These are phyloP conservation scores for Ceratocystis eucalypticola DNA, from an alignment of 2,329 filamentous ascomycete species.

Conservation along the genomic window DNA sequence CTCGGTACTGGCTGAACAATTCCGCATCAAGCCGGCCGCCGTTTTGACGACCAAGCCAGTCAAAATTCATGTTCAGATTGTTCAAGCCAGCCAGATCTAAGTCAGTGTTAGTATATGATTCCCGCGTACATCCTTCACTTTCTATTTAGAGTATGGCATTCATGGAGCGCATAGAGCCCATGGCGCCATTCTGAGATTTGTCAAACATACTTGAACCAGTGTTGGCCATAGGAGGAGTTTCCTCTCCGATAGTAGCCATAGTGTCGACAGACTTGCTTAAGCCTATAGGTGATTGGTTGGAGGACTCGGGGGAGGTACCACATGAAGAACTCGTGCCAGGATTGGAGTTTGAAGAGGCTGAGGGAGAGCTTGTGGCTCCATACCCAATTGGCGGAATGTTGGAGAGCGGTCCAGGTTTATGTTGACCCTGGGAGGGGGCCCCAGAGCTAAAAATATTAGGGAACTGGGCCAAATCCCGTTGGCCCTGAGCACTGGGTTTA, in stretches of 20 bases:
- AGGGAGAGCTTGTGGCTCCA: conserved; percentile 49
- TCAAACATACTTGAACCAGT: conserved; percentile 14
- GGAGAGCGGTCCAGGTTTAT: neutral
- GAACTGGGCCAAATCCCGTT: conserved; percentile 15
- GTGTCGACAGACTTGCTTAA: conserved; percentile 47
- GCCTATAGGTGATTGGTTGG: conserved; percentile 54
- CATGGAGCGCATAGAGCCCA: neutral
- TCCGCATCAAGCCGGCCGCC: conserved; percentile 81
- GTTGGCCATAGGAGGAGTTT: conserved; percentile 30
- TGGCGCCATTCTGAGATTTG: neutral
- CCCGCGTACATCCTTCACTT: neutral
- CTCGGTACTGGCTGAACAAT: conserved; percentile 82
- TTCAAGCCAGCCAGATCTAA: conserved; percentile 17
- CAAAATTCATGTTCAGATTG: conserved; percentile 38
- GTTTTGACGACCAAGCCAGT: conserved; percentile 68
- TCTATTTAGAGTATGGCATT: neutral
- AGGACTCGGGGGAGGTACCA: conserved; percentile 65
- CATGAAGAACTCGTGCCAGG: conserved; percentile 51
- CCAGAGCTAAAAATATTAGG: conserved; percentile 13
- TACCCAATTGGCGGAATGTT: conserved; percentile 23
- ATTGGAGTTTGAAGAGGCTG: conserved; percentile 48
- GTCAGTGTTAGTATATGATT: conserved; percentile 18
- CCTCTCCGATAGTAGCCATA: conserved; percentile 52
- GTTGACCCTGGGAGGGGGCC: conserved; percentile 7
- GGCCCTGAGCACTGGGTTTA: neutral